Conservation (phyloP, 148 eudicot species). For the Rhododendron simsii region DNA sequence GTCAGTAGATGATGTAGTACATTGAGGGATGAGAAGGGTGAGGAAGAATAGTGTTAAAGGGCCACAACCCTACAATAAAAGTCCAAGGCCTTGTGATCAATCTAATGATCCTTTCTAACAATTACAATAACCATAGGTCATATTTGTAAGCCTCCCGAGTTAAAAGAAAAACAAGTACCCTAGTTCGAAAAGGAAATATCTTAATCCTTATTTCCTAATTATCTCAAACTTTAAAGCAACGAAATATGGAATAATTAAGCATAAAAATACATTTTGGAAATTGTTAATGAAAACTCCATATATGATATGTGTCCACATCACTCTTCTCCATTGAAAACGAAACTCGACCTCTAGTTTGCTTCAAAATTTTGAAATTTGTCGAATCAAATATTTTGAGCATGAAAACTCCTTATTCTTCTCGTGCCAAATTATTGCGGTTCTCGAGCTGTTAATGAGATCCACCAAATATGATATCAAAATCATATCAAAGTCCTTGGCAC, state of each 20-base stretch:
- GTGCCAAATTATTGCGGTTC: background rate
- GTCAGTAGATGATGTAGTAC: background rate
- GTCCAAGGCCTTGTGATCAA: too few relatives aligned
- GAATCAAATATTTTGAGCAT: background rate
- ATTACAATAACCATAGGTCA: too few relatives aligned
- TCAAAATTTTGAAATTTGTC: background rate
- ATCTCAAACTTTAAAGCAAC: background rate
- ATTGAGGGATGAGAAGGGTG: background rate
- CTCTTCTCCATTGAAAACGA: background rate
- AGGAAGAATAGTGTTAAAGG: too few relatives aligned
- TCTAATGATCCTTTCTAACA: too few relatives aligned
- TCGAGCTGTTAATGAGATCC: background rate
- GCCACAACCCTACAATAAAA: background rate
- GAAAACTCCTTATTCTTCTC: background rate
- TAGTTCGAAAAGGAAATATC: background rate
- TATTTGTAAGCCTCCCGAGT: too few relatives aligned
- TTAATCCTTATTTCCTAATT: background rate
- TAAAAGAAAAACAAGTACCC: background rate
- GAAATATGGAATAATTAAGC: background rate
- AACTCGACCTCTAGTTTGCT: background rate
- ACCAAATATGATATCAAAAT: background rate
- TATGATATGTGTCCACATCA: background rate
- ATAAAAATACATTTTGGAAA: background rate
- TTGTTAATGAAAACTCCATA: background rate
- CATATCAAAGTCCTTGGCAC: background rate